Percentiles rank a stretch among this genome's conserved stretches.
Conservation (phyloP, 2,329 filamentous ascomycete species). For the Fusarium sp. region DNA sequence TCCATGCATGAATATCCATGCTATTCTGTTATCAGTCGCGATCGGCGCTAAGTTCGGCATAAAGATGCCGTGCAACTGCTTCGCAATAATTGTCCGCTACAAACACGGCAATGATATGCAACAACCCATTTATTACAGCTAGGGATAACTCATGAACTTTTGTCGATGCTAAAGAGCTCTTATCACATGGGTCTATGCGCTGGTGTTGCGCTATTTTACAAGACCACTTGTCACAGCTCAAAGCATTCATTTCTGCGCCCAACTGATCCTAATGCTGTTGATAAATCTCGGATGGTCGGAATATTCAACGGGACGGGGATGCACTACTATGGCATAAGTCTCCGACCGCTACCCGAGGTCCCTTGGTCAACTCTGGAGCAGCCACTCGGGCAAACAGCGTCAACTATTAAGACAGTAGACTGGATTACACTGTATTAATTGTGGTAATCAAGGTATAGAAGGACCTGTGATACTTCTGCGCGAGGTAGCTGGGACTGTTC, state of each 20-base stretch:
- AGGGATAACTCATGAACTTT: background rate
- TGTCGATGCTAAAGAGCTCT: background rate
- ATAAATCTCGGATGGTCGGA: background rate
- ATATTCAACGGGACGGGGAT: background rate
- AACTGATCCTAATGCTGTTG: too few species aligned
- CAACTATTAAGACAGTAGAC: too few species aligned
- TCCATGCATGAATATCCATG: background rate
- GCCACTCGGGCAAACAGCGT: too few species aligned
- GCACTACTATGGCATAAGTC: background rate
- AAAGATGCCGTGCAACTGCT: slow-evolving; percentile 3
- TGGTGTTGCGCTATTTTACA: background rate
- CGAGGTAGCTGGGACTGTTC: too few species aligned
- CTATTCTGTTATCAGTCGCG: background rate
- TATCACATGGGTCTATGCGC: background rate
- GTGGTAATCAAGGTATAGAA: too few species aligned
- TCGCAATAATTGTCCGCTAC: background rate
- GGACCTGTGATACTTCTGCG: too few species aligned
- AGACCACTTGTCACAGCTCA: background rate
- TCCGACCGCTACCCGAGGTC: background rate
- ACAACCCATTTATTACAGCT: background rate
- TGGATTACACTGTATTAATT: accelerated
- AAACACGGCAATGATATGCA: background rate
- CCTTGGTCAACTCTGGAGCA: background rate
- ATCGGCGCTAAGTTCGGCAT: background rate
- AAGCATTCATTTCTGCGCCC: background rate